phyloP scores from a whole-genome alignment of 2,329 filamentous ascomycete genomes.

The Diaporthe eres region DNA sequence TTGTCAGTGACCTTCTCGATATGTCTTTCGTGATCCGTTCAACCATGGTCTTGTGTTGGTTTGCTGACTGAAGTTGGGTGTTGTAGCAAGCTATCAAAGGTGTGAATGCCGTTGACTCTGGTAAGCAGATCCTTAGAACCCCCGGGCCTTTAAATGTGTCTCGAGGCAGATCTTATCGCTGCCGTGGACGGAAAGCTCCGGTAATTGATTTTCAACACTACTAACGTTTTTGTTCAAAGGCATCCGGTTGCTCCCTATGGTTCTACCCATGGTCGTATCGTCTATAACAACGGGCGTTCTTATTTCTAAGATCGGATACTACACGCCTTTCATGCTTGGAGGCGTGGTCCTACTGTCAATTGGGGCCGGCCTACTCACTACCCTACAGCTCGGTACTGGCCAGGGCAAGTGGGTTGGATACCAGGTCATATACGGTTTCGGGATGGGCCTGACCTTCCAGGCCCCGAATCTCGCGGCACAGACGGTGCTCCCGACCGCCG shows the following conservation, averaged over 20 bases:
- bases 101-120: constrained; percentile 57
- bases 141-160: neutral
- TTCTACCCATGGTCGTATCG: constrained; percentile 57
- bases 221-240: constrained; percentile 39
- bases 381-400: constrained; percentile 53
- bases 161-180: neutral
- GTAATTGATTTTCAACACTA: neutral
- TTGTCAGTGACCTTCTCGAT: constrained; percentile 44
- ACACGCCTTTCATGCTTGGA: constrained; percentile 59
- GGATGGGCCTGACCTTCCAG: constrained; percentile 60
- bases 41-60: neutral
- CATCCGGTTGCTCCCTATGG: constrained; percentile 58
- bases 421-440: constrained; percentile 61
- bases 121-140: neutral
- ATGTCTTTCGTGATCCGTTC: neutral
- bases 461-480: constrained; percentile 62
- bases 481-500: constrained; percentile 57
- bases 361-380: constrained; percentile 59
- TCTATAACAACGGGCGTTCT: constrained; percentile 56
- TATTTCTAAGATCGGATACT: constrained; percentile 58
- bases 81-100: constrained; percentile 57
- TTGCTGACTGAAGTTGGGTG: neutral
- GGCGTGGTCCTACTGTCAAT: constrained; percentile 55
- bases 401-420: constrained; percentile 55
- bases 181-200: neutral